These are phyloP conservation scores for Corrigiola litoralis DNA, from an alignment of 179 eudicot species.

Conservation along the genomic window DNA sequence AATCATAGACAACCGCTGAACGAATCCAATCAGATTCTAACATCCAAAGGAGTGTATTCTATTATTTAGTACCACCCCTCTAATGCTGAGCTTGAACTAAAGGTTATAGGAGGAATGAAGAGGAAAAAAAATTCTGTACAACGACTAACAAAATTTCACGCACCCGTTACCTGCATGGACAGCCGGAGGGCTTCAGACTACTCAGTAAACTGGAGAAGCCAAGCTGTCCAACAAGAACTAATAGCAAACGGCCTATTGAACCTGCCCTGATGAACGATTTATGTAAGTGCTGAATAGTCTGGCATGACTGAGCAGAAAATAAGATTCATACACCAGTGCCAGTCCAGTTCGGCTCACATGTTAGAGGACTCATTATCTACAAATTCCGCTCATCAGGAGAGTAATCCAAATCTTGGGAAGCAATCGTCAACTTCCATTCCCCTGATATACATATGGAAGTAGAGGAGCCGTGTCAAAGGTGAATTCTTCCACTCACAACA, in stretches of 20 bases:
- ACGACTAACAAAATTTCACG: conserved; percentile 31
- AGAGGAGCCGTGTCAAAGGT: too few species aligned
- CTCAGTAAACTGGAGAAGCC: conserved; percentile 19
- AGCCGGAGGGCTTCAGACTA: conserved; percentile 16
- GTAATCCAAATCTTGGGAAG: neutral
- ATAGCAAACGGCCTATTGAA: neutral
- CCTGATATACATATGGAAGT: neutral
- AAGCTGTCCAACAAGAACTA: conserved; percentile 16
- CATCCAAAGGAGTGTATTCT: conserved; percentile 21
- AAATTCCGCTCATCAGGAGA: conserved; percentile 2
- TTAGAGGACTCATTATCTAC: conserved; percentile 13
- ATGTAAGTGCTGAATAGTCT: neutral
- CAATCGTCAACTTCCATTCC: neutral
- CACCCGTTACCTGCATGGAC: conserved; percentile 40
- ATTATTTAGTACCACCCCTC: conserved; percentile 31
- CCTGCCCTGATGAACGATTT: neutral
- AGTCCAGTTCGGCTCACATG: neutral
- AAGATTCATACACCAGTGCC: neutral
- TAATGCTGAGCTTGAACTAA: conserved; percentile 17
- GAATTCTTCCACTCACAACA: neutral
- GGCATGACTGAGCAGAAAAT: conserved; percentile 3
- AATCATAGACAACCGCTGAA: conserved; percentile 22
- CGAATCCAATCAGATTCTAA: conserved; percentile 26
- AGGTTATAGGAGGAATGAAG: conserved; percentile 9
- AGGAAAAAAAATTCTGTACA: conserved; percentile 37